Percentiles rank a stretch among this genome's conserved stretches.
Conservation (phyloP, 192 early-diverging fungal species). For the Globomyces pollinis-pini region DNA sequence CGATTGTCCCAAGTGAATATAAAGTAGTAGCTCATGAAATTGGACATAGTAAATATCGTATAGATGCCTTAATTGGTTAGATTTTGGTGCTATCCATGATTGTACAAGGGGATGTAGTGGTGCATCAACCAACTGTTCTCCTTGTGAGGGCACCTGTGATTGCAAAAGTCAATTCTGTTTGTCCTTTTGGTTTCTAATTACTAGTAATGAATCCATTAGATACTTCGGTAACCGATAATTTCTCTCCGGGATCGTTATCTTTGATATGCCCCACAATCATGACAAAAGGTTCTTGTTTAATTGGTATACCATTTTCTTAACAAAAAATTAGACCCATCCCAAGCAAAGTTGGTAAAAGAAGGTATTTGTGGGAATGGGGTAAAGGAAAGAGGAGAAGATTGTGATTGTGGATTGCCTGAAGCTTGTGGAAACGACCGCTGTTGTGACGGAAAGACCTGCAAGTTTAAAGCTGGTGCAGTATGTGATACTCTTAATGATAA, state of each 20-base stretch:
- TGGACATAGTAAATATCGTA: too few relatives aligned
- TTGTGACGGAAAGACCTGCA: slow-evolving; percentile 76
- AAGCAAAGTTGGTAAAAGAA: slow-evolving; percentile 18
- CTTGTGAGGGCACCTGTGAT: slow-evolving; percentile 50
- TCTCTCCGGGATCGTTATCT: slow-evolving; percentile 34
- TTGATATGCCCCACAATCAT: slow-evolving; percentile 21
- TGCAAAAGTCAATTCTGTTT: slow-evolving; percentile 36
- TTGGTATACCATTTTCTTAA: slow-evolving; percentile 15
- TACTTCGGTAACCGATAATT: slow-evolving; percentile 24
- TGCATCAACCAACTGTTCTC: slow-evolving; percentile 57
- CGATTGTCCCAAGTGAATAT: slow-evolving; percentile 81
- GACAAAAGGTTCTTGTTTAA: slow-evolving; percentile 16
- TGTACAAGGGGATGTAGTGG: slow-evolving; percentile 62
- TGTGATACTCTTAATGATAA: slow-evolving; percentile 79
- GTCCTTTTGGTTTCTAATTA: neutral
- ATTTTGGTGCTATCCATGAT: slow-evolving; percentile 75
- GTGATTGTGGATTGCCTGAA: slow-evolving; percentile 72
- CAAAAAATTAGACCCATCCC: slow-evolving; percentile 18
- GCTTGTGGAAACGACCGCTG: slow-evolving; percentile 66
- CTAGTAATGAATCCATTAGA: slow-evolving; percentile 42
- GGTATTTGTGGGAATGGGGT: slow-evolving; percentile 95
- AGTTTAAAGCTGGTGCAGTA: slow-evolving; percentile 60
- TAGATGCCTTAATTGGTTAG: too few relatives aligned
- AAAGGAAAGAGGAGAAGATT: slow-evolving; percentile 76
- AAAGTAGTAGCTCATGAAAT: slow-evolving; percentile 93